Evolutionary conservation across 257 asterid genomes (phyloP), one percentile per base, ranked within the genome.

Genomic region (Nyctanthes arbortristis): DNA sequence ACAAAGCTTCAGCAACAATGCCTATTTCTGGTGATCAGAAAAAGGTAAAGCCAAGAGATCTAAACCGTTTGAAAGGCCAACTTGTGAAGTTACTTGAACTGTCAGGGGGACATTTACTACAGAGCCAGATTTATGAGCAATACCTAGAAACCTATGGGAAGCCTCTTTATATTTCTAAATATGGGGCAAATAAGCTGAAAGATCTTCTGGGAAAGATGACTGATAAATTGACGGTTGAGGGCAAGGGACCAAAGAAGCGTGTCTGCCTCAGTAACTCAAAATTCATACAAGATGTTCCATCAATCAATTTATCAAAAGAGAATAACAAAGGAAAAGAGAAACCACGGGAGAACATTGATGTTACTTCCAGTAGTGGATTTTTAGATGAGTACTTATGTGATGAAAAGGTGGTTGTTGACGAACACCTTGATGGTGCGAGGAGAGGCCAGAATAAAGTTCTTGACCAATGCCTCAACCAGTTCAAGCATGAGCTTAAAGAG

Each of bases 21-120:
- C 62, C 35, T 68, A 39, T 75, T 61, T 58, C 80, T 4, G 14
- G 73, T 18, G 75, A 75, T 29, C 81, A 77, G 36, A 73, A 73
- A 39, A 86, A 87, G 89, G 96, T 88, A 32, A 95, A 86, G 74
- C 95, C 97, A 11, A 96, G 97, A 61, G 95, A 92, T 77, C 25
- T 91, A 56, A 82, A 80, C 61, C 96, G 91, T 61, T 81, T 95
- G 84, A 89, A 82, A 82, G 87, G 81, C 28, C 99, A 92, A 79
- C 40, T 95, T 58, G 89, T 89, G 40, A 89, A 81, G 57, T 72
- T 95, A 81, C 95, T 95, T 31, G 92, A 85, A 63, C 43, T 84
- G 37, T 80, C 79, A 2, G 93, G 96, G 39, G 99, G 99, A 20
- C 62, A 77, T 75, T 61, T 95, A 77, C 86, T 82, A 33, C 81